Percentiles rank a stretch among this genome's conserved stretches.
Conservation (phyloP, 176 grass and related monocot genomes). For the Avena insularis region DNA sequence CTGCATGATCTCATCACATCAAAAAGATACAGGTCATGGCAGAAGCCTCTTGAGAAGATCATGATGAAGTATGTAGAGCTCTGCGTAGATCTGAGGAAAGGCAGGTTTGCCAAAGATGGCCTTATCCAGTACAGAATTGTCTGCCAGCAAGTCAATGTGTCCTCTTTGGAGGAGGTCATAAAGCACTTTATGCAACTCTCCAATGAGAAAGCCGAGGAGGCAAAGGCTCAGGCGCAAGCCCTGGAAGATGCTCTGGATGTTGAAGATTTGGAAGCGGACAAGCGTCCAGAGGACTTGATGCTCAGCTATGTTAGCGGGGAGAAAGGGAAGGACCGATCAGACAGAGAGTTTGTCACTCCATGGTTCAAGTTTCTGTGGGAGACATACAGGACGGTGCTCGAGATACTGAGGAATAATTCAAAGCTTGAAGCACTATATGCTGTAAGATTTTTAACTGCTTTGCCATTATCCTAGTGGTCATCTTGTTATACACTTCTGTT, state of each 20-base stretch:
- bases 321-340: conserved; percentile 92
- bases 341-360: conserved; percentile 90
- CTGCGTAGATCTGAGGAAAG: conserved; percentile 88
- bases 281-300: conserved; percentile 97
- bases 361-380: conserved; percentile 99
- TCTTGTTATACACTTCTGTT: background rate
- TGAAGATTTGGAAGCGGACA: conserved; percentile 95
- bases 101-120: conserved; percentile 96
- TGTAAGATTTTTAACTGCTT: conserved; percentile 55
- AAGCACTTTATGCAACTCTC: conserved; percentile 97
- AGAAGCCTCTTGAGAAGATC: conserved; percentile 92
- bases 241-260: conserved; percentile 96
- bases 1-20: conserved; percentile 99
- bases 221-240: conserved; percentile 70
- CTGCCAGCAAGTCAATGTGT: conserved; percentile 97
- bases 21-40: conserved; percentile 90
- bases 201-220: conserved; percentile 86
- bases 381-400: conserved; percentile 91
- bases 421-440: conserved; percentile 95
- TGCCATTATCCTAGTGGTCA: background rate
- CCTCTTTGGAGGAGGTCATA: conserved; percentile 93
- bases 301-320: conserved; percentile 94
- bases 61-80: conserved; percentile 99
- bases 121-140: conserved; percentile 97
- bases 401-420: conserved; percentile 94